phyloP scores from a whole-genome alignment of 2,329 filamentous ascomycete species.

The Tolypocladium ovalisporum region DNA sequence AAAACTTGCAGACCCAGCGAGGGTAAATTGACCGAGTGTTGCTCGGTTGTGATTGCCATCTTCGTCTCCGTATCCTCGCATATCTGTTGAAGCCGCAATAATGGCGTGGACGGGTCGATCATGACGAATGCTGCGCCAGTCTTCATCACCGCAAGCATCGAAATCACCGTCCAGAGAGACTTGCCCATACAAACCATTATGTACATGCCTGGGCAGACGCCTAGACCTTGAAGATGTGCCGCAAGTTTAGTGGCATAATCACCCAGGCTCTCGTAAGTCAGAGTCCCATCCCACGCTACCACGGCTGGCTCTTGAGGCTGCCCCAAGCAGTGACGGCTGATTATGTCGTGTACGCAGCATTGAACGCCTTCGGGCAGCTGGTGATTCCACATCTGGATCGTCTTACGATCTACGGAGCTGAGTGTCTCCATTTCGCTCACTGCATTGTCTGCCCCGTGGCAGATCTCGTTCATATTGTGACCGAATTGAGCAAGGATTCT shows the following conservation, averaged over 20 bases:
- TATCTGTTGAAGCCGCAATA: constrained; percentile 2
- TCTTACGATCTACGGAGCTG: neutral
- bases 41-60: constrained; percentile 1
- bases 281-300: neutral
- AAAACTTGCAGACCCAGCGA: neutral
- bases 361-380: neutral
- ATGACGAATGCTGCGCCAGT: constrained; percentile 19
- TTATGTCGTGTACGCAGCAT: constrained; percentile 2
- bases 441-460: neutral
- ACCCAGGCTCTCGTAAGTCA: constrained; percentile 6
- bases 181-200: neutral
- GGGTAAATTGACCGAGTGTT: neutral
- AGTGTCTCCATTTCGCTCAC: neutral
- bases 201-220: neutral
- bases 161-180: constrained; percentile 1
- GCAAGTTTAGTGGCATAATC: constrained; percentile 1
- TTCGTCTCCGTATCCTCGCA: neutral
- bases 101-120: constrained; percentile 12
- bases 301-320: neutral
- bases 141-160: constrained; percentile 10
- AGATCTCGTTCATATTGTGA: neutral
- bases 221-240: neutral
- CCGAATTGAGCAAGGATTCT: constrained; percentile 1
- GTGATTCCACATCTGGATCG: neutral
- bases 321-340: neutral